These are phyloP conservation scores for Eruca vesicaria DNA, from an alignment of 441 rosid genomes.

Conservation along the genomic window DNA sequence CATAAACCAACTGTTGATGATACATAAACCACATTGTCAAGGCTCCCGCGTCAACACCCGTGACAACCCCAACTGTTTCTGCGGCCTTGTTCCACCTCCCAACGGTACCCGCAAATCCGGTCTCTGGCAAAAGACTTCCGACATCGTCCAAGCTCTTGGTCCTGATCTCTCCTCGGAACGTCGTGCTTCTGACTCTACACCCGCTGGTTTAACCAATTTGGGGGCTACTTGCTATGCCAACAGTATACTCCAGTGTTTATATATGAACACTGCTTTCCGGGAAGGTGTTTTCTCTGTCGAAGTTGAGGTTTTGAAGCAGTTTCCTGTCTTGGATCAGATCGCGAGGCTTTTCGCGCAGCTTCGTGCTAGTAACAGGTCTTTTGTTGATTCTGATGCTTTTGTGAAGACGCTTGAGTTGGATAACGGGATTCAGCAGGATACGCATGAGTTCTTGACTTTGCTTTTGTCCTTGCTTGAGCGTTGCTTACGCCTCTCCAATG, in stretches of 20 bases:
- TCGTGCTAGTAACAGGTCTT: conserved; percentile 75
- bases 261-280: conserved; percentile 81
- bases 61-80: conserved; percentile 94
- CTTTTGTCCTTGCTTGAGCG: conserved; percentile 95
- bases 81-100: conserved; percentile 80
- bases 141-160: conserved; percentile 62
- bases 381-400: conserved; percentile 93
- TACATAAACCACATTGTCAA: conserved; percentile 81
- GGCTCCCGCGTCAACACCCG: conserved; percentile 89
- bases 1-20: conserved; percentile 69
- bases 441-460: conserved; percentile 93
- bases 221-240: conserved; percentile 99
- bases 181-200: conserved; percentile 66
- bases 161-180: conserved; percentile 66
- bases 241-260: conserved; percentile 90
- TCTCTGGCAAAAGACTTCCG: conserved; percentile 90
- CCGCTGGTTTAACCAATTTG: conserved; percentile 90
- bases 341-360: conserved; percentile 83
- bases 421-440: conserved; percentile 96
- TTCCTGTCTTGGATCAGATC: conserved; percentile 86
- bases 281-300: conserved; percentile 83
- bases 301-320: conserved; percentile 61
- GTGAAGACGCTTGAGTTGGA: conserved; percentile 85
- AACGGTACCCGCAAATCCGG: conserved; percentile 87
- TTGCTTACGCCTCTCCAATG: conserved; percentile 63